Percentiles rank a stretch among this genome's conserved stretches.
phyloP scores from a whole-genome alignment of 164 flowering plant species.

The Berberis thunbergii region DNA sequence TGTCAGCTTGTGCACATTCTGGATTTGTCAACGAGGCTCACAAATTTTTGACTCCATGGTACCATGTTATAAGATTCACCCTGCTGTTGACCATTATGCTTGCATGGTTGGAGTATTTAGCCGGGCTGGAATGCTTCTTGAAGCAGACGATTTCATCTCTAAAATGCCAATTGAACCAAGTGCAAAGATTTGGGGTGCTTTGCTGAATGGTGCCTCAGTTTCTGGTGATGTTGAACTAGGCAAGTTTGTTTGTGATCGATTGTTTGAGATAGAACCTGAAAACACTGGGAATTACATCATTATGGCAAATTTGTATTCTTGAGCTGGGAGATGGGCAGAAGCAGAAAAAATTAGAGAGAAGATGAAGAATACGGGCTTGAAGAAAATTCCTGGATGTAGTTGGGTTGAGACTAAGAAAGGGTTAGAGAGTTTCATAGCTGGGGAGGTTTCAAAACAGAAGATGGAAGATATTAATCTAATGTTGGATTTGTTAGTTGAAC shows the following conservation, averaged over 20 bases:
- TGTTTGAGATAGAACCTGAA: slow-evolving; percentile 70
- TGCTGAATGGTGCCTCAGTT: slow-evolving; percentile 66
- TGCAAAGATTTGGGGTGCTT: slow-evolving; percentile 76
- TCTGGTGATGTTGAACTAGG: slow-evolving; percentile 61
- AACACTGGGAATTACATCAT: slow-evolving; percentile 58
- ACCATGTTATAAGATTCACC: slow-evolving; percentile 37
- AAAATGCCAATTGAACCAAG: slow-evolving; percentile 64
- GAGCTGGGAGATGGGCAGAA: slow-evolving; percentile 72
- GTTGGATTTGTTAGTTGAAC: slow-evolving; percentile 28
- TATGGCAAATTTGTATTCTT: slow-evolving; percentile 76
- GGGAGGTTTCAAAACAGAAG: slow-evolving; percentile 29
- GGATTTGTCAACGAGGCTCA: slow-evolving; percentile 59
- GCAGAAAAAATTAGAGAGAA: slow-evolving; percentile 57
- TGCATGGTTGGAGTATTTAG: slow-evolving; percentile 74
- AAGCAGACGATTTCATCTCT: slow-evolving; percentile 52
- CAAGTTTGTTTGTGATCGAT: slow-evolving; percentile 36
- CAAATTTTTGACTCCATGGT: slow-evolving; percentile 44
- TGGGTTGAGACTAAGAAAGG: slow-evolving; percentile 52
- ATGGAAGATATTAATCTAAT: slow-evolving; percentile 25
- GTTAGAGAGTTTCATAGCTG: slow-evolving; percentile 28
- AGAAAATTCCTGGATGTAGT: slow-evolving; percentile 63
- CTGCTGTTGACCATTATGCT: slow-evolving; percentile 69
- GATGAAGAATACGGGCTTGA: slow-evolving; percentile 48
- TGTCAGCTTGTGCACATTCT: slow-evolving; percentile 73
- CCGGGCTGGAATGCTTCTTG: slow-evolving; percentile 61